Base-by-base conservation (phyloP, 192 early-diverging fungal genomes). In the Kickxella alabastrina region DNA sequence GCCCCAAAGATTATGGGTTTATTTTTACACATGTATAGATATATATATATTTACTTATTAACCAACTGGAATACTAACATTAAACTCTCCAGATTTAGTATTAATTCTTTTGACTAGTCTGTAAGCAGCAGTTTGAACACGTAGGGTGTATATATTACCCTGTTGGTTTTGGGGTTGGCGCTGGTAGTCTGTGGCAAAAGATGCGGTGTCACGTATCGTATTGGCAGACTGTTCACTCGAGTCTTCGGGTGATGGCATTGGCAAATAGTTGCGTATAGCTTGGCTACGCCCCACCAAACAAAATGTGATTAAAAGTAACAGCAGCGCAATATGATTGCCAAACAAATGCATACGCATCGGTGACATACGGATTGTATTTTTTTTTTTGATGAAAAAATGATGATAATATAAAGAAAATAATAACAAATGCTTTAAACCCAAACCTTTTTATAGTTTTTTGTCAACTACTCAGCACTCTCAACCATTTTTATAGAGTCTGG, bases 41-140 rank as follows among this genome's bases (percentile, higher is more conserved):
- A 23, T 52, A 29, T 54, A 13, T 43, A 42, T 54, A 43, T 21
- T 13, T 2, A 45, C 14, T 15, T 39, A 2, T 32, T 57, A 66
- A 25, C 25, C 48, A 15, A 68, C 54, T 3, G 65, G 65, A 14
- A 68, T 68, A 22, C 57, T 68, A 36, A 68, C 65, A 24, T 68
- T 68, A 52, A 68, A 68, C 14, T 68, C 65, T 14, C 65, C 65
- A 8, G 42, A 45, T 7, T 24, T 50, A 10, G 32, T 25, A 17
- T 56, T 24, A 17, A 29, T 58, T 28, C 37, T 45, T 23, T 48
- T 56, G 8, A 37, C 48, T n/a, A 60, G 31, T 19, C 27, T 38
- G 12, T 50, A 42, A 7, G 19, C 38, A 23, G 43, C 21, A 21
- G n/a, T 24, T 9, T 31, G 24, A 28, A 38, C 18, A 52, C 17